Base-by-base conservation (phyloP, 176 grass and related monocot species). In the Oryza rufipogon region DNA sequence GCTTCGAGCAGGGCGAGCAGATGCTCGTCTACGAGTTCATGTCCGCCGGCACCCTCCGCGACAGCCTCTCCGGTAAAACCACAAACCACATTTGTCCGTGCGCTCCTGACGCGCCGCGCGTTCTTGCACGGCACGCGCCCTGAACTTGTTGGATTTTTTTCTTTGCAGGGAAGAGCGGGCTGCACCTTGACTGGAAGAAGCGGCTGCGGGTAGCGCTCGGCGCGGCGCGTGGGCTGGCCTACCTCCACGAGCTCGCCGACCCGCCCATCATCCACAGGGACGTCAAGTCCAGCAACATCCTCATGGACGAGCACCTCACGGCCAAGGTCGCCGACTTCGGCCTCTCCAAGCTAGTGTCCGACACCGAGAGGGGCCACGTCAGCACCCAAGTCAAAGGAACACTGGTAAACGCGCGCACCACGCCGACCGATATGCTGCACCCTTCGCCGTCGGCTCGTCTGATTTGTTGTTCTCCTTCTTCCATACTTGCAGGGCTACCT, bases 321-420 rank as follows among this genome's bases (percentile, higher is more conserved):
- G 96, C 96, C 60, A 99, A 99, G 83, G 93, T 99, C 81, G 90
- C 96, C 16, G 96, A 99, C 87, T 99, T 99, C 76, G 96, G 96
- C 60, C 91, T 99, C 66, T 99, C 89, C 71, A 99, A 99, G 54
- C 66, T 94, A 3, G 86, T 96, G 1, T 80, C 91, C 25, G 91
- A 99, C 80, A 86, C 79, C 69, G 96, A 96, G 76, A 94, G 70
- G 75, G 89, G 89, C 1, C 86, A 94, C 47, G 89, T 99, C 81
- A 96, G 89, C 58, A 96, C 91, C 52, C 93, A 99, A 93, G 91
- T 99, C 0, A 99, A 99, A 85, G 96, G 96, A 77, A 96, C 96
- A 20, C 30, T 99, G 84, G 96, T 99, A 81, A 48, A 66, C 17
- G 11, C 20, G 15, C 19, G 16, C 32, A 22, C 6, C 26, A 13